phyloP scores from a whole-genome alignment of 1,284 basidiomycete species.

The Puccinia brachypodii region DNA sequence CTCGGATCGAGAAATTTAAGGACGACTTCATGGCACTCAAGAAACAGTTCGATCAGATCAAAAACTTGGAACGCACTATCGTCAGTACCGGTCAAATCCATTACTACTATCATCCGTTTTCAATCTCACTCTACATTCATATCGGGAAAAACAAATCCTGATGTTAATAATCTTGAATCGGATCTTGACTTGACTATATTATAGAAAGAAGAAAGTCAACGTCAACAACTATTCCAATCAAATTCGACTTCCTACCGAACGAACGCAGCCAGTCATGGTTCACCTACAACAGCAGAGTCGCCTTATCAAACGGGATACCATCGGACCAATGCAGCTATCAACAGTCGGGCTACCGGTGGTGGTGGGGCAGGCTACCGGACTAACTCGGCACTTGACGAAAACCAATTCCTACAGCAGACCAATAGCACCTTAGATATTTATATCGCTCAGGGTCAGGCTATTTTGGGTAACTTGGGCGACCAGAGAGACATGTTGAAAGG shows the following conservation, averaged over 20 bases:
- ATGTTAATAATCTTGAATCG: neutral
- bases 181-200: neutral
- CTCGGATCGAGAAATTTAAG: conserved; percentile 59
- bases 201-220: conserved; percentile 39
- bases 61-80: conserved; percentile 56
- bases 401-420: conserved; percentile 78
- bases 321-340: conserved; percentile 36
- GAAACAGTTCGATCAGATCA: conserved; percentile 59
- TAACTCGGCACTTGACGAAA: conserved; percentile 72
- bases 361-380: conserved; percentile 6
- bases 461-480: conserved; percentile 82
- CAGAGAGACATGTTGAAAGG: conserved; percentile 85
- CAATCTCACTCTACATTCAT: too few species aligned
- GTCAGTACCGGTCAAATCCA: conserved; percentile 50
- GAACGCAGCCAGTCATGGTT: conserved; percentile 56
- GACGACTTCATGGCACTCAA: conserved; percentile 60
- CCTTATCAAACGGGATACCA: conserved; percentile 58
- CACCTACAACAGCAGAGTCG: conserved; percentile 59
- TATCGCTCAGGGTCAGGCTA: conserved; percentile 81
- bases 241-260: conserved; percentile 58
- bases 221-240: conserved; percentile 30
- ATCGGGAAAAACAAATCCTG: neutral
- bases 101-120: neutral
- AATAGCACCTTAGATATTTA: conserved; percentile 80
- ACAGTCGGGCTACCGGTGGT: neutral